Evolutionary conservation across 768 basidiomycete genomes (phyloP), one percentile per base, ranked within the genome.

Genomic region (Mycena leptocephala): DNA sequence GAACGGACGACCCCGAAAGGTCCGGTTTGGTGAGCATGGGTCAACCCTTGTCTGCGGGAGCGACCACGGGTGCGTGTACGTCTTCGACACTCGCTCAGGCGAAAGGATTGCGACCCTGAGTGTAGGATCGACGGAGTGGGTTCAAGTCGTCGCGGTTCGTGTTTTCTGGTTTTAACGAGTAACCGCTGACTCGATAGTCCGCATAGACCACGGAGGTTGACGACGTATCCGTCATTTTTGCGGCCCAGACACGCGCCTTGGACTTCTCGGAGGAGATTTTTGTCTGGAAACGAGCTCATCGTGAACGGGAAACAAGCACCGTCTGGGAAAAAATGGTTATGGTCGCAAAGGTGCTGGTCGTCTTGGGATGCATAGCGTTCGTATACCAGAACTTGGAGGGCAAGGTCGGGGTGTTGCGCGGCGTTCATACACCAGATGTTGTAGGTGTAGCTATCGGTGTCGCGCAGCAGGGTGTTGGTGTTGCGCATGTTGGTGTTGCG

Each of bases 261-360:
- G 67, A 69, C 55, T 41, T 22, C 37, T 43, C 53, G 37, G 67
- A 69, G 67, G 53, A 69, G 7, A 69, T 69, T 26, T 58, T 69
- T 10, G 53, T 69, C 67, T 69, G 67, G 64, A 69, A 69, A 33
- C 67, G 67, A 55, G 55, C 67, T 22, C 67, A 69, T 24, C 67
- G 53, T 28, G 26, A 37, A 20, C 53, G 24, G 26, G 53, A 66
- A 11, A 53, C 7, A 55, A 58, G 55, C n/a, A 59, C 37, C 58
- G 58, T 20, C 26, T 59, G 68, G 68, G 41, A 14, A 24, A 67
- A 67, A 13, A 22, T 70, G 41, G 20, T 0, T 41, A 18, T 10
- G 26, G 1, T 59, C 22, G 0, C 51, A 20, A 59, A 51, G 56
- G 46, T 33, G 46, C 56, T 70, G 69, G 46, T 70, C 46, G 43